Conservation (phyloP, 257 asterid genomes). For the Salvia rosmarinus region DNA sequence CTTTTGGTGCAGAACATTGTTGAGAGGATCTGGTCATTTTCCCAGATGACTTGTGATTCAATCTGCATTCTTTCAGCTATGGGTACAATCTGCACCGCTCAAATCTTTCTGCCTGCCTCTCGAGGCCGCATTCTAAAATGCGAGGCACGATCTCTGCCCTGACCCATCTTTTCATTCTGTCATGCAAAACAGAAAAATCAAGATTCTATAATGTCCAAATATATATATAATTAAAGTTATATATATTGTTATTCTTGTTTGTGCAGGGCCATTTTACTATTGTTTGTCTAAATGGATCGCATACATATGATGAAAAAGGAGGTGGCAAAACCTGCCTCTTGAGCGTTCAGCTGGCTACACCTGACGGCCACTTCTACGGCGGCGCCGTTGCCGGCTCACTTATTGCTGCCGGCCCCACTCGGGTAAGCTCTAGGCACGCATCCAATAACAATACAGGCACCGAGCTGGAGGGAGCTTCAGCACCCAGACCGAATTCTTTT, state of each 20-base stretch:
- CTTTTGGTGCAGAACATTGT: slow-evolving; percentile 48
- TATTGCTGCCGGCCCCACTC: slow-evolving; percentile 43
- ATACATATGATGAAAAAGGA: slow-evolving; percentile 33
- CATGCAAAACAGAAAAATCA: too few species aligned
- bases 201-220: too few species aligned
- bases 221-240: too few species aligned
- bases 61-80: slow-evolving; percentile 45
- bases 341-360: slow-evolving; percentile 38
- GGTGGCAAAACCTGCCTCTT: slow-evolving; percentile 34
- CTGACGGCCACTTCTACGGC: slow-evolving; percentile 37
- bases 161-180: too few species aligned
- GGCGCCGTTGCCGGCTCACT: slow-evolving; percentile 44
- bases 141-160: slow-evolving; percentile 32
- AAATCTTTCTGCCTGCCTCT: slow-evolving; percentile 32
- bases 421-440: slow-evolving; percentile 28
- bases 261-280: slow-evolving; percentile 41
- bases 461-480: too few species aligned
- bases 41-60: slow-evolving; percentile 41
- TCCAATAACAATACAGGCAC: too few species aligned
- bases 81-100: slow-evolving; percentile 45
- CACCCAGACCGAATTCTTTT: too few species aligned
- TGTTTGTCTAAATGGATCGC: slow-evolving; percentile 42
- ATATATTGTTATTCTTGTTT: too few species aligned
- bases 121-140: slow-evolving; percentile 32
- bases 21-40: slow-evolving; percentile 41